Percentiles rank a stretch among this genome's conserved stretches.
Evolutionary conservation across 108 stramenopile genomes (phyloP).

Genomic region (Skeletonema costatum): DNA sequence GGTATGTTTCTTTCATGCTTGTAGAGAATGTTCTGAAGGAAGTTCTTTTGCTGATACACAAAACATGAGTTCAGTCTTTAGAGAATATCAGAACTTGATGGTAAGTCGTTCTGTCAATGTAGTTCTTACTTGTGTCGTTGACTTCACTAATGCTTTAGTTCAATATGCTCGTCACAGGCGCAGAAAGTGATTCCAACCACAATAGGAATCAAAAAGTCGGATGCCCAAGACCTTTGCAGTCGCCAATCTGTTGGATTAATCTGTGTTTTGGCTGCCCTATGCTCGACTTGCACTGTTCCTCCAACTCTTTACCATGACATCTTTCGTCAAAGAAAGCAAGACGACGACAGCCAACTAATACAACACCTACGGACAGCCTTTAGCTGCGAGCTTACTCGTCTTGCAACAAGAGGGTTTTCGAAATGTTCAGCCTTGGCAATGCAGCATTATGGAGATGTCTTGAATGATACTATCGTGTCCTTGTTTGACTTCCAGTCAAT

Average conservation of each 20-base stretch:
- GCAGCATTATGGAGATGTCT: slow-evolving; percentile 9
- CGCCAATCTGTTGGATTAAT: slow-evolving; percentile 26
- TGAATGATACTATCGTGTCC: slow-evolving; percentile 12
- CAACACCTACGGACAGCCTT: slow-evolving; percentile 26
- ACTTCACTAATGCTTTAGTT: not conserved
- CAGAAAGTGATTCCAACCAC: not conserved
- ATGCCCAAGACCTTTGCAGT: slow-evolving; percentile 17
- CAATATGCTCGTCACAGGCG: not conserved
- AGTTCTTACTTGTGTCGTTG: not conserved
- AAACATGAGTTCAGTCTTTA: not conserved
- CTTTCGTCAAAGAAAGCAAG: not conserved
- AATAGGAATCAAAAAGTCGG: slow-evolving; percentile 8
- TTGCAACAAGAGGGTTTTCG: slow-evolving; percentile 3
- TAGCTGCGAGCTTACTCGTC: slow-evolving; percentile 31
- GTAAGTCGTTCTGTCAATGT: not conserved
- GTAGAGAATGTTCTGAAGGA: slow-evolving; percentile 4
- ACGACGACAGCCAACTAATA: slow-evolving; percentile 16
- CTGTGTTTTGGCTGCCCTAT: slow-evolving; percentile 31
- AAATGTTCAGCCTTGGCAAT: slow-evolving; percentile 11
- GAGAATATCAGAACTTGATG: slow-evolving; percentile 25
- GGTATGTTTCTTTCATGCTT: slow-evolving; percentile 4
- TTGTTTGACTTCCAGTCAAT: slow-evolving; percentile 29
- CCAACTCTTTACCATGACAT: not conserved
- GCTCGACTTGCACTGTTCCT: slow-evolving; percentile 1
- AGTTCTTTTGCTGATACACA: not conserved